Evolutionary conservation across 345 rosid species (phyloP), one percentile per base, ranked within the genome.

Genomic region (Brassica napus): DNA sequence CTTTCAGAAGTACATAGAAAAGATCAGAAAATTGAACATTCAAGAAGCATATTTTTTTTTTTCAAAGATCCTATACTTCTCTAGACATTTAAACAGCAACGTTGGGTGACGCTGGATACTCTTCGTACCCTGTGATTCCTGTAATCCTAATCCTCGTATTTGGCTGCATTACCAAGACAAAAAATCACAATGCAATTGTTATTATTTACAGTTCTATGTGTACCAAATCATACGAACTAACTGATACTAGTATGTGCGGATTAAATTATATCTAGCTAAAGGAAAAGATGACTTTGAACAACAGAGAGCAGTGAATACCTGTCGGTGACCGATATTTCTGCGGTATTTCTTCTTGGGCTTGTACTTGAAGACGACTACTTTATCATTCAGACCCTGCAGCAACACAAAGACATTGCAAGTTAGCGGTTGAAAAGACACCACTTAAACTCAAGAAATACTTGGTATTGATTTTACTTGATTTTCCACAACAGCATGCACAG

Each of bases 261-360:
- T 47, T 12, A 47, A 4, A 47, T 47, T 11, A 47, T 47, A 47
- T 47, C 54, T 47, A 47, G 54, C 54, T 11, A 47, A 47, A 47
- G 16, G 54, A 47, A 47, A 47, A 47, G 54, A 47, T 12, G 54
- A 47, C 23, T 18, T 57, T 76, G 8, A 42, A 35, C 2, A 60
- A 57, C 24, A 39, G 0, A 12, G 9, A 67, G 12, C n/a, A 0
- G 62, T 21, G 47, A 63, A 5, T 86, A 95, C 99, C 99, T 95
- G 99, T 18, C 99, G 83, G 69, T 95, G 99, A 58, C 99, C 99
- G 37, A 92, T 95, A 77, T 92, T 95, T 84, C 99, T 92, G 75
- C 96, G 85, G 77, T 95, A 95, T 76, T 91, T 90, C 84, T 95
- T 95, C 88, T 95, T 95, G 82, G 81, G 89, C 89, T 93, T 95